Percentiles rank a stretch among this genome's conserved stretches.
Evolutionary conservation across 352 stramenopile genomes (phyloP).

Genomic region (Globisporangium cystogenes): DNA sequence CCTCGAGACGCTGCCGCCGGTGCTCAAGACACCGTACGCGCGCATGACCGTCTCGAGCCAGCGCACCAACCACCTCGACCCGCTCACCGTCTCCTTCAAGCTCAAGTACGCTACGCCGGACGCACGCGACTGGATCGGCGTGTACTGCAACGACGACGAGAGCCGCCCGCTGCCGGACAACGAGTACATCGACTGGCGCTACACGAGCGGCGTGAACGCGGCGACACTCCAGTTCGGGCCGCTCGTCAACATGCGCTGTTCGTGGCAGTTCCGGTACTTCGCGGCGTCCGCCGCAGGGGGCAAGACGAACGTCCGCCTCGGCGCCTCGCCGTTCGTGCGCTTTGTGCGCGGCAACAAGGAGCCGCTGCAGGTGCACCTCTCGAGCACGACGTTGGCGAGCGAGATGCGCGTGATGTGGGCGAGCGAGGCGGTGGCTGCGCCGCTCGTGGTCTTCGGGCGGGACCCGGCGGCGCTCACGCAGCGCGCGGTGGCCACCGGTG

Average conservation of each 20-base stretch:
- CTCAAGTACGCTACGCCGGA: slow-evolving; percentile 8
- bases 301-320: slow-evolving; percentile 18
- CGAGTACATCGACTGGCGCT: slow-evolving; percentile 15
- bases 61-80: slow-evolving; percentile 13
- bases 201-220: slow-evolving; percentile 1
- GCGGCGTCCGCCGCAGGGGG: slow-evolving; percentile 14
- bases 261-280: slow-evolving; percentile 21
- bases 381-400: slow-evolving; percentile 2
- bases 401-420: slow-evolving; percentile 57
- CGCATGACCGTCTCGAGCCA: slow-evolving; percentile 9
- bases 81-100: slow-evolving; percentile 9
- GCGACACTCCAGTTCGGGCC: slow-evolving; percentile 14
- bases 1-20: slow-evolving; percentile 5
- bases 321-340: slow-evolving; percentile 15
- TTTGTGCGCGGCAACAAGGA: slow-evolving; percentile 17
- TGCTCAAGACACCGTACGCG: slow-evolving; percentile 7
- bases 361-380: slow-evolving; percentile 16
- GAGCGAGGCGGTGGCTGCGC: slow-evolving; percentile 29
- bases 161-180: slow-evolving; percentile 1
- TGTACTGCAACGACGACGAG: slow-evolving; percentile 15
- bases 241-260: slow-evolving; percentile 23
- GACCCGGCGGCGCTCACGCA: not conserved
- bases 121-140: slow-evolving; percentile 10
- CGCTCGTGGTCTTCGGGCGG: slow-evolving; percentile 33
- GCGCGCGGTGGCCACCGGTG: not conserved